phyloP scores from a whole-genome alignment of 768 basidiomycete species.

The Tricholoma matsutake region DNA sequence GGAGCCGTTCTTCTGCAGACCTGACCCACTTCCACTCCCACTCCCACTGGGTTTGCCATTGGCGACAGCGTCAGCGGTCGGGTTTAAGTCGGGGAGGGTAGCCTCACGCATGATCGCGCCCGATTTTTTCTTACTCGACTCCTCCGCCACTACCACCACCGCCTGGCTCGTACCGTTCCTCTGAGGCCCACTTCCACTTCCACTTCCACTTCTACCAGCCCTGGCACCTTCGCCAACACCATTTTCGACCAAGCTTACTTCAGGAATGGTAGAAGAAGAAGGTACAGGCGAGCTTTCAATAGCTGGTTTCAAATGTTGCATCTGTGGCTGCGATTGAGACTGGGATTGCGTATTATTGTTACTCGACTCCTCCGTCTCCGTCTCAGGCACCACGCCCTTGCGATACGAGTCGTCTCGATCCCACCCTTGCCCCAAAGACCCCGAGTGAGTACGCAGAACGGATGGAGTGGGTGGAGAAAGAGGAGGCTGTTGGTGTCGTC shows the following conservation, averaged over 20 bases:
- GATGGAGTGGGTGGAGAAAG: not conserved
- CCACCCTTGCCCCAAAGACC: not conserved
- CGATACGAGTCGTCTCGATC: slow-evolving; percentile 13
- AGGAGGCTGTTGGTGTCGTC: not conserved
- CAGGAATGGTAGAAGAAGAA: not conserved
- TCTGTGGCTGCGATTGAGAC: not conserved
- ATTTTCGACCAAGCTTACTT: not conserved
- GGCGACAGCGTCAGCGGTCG: not conserved
- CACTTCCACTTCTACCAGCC: not conserved
- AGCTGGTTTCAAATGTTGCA: not conserved
- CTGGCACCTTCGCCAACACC: not conserved
- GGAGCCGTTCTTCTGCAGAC: not conserved
- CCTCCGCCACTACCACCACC: not conserved
- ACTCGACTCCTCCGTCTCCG: slow-evolving; percentile 11
- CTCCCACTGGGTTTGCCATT: not conserved
- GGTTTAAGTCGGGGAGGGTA: not conserved
- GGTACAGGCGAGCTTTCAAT: not conserved
- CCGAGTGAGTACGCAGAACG: not conserved
- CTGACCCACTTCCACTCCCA: not conserved
- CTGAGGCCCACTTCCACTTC: not conserved
- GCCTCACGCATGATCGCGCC: not conserved
- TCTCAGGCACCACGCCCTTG: slow-evolving; percentile 17
- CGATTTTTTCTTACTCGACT: not conserved
- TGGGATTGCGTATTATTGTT: slow-evolving; percentile 13
- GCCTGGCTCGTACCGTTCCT: not conserved